Conservation (phyloP, 371 early-diverging fungal species). For the Haplosporangium sp. region DNA sequence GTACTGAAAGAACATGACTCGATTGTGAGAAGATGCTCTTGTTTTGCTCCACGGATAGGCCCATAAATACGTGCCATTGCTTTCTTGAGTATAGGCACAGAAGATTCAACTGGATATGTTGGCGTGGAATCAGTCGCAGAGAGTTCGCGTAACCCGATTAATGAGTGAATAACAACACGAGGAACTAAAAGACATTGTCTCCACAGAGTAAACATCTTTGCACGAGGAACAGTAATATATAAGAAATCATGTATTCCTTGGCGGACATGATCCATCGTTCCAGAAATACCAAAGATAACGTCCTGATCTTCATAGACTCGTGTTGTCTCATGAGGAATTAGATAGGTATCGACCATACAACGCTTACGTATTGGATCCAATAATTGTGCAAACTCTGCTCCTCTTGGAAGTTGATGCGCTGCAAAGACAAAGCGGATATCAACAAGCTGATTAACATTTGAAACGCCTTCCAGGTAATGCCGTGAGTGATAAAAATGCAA, state of each 20-base stretch:
- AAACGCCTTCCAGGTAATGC: conserved; percentile 14
- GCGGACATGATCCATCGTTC: conserved; percentile 27
- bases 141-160: conserved; percentile 9
- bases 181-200: conserved; percentile 27
- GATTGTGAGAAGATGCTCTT: conserved; percentile 27
- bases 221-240: conserved; percentile 1
- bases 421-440: conserved; percentile 37
- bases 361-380: conserved; percentile 3
- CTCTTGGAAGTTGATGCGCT: conserved; percentile 37
- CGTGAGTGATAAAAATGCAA: conserved; percentile 23
- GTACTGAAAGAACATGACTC: conserved; percentile 21
- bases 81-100: conserved; percentile 13
- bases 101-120: conserved; percentile 1
- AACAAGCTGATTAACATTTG: conserved; percentile 13
- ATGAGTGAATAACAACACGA: not conserved
- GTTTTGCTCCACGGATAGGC: conserved; percentile 13
- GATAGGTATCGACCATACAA: conserved; percentile 31
- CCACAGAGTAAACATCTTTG: conserved; percentile 20
- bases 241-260: conserved; percentile 15
- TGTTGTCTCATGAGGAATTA: conserved; percentile 38
- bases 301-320: conserved; percentile 20
- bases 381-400: conserved; percentile 18
- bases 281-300: conserved; percentile 34
- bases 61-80: conserved; percentile 21
- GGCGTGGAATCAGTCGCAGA: not conserved